Base-by-base conservation (phyloP, 73 alveolate genomes). In the Stentor roeselii region DNA sequence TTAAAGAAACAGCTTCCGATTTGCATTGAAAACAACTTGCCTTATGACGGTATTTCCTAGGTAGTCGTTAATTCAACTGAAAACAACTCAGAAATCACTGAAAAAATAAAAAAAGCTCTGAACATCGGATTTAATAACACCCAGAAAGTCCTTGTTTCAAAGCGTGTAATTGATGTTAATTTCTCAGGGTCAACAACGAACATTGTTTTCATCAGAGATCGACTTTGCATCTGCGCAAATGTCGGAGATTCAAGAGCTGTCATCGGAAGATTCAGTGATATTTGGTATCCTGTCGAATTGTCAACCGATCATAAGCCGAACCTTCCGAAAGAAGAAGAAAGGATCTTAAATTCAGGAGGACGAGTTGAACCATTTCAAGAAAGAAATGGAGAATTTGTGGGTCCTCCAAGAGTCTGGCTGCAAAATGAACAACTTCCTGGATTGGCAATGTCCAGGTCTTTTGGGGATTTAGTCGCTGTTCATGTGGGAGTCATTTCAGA, bases 371-470 rank as follows among this genome's bases (percentile, higher is more conserved):
- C 95, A 27, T 78, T 60, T 31, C 84, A 87, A 75, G 97, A 86
- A 61, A 59, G 58, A 3, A 84, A 92, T 86, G 92, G 91, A 32
- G 84, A 67, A 41, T 88, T 88, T 14, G 87, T 89, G 85, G 97
- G 97, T 27, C 97, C 97, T 42, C 82, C 85, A 60, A 83, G 97
- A 78, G 97, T 92, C 38, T 92, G 95, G 95, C 84, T 92, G 59
- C 89, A 78, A 75, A 60, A 87, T 50, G 95, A 83, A 59, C 88
- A 92, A 60, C 76, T 78, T 76, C 97, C 99, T 21, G 99, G 99
- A 34, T 84, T 96, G 4, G 99, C 99, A 2, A 96, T 96, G 99
- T 90, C 98, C 60, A 90, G 99, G 78, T 91, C 98, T 39, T 92
- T 96, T 67, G 99, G 99, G 39, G 99, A 96, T 85, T 60, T 83